Evolutionary conservation across 768 basidiomycete species (phyloP).

Genomic region (Boletus insuetus): DNA sequence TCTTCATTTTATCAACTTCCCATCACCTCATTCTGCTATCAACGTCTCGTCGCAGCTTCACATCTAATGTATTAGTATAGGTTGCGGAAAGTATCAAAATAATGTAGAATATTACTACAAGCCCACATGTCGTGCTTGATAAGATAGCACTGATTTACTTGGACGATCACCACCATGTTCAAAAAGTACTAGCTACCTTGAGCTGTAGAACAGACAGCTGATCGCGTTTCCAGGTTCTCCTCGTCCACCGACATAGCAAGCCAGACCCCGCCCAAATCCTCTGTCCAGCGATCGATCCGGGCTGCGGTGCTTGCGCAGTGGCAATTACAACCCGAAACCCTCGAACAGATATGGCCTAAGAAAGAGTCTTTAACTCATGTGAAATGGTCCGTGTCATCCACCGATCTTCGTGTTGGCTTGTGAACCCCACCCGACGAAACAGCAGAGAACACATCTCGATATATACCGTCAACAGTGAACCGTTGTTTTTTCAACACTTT

Average conservation of each 20-base stretch:
- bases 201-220: conserved; percentile 4
- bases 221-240: conserved; percentile 50
- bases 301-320: conserved; percentile 77
- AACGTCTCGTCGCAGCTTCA: conserved; percentile 28
- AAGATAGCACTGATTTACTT: conserved; percentile 6
- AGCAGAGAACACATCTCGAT: conserved; percentile 97
- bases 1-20: conserved; percentile 24
- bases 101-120: conserved; percentile 22
- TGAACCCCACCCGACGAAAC: conserved; percentile 27
- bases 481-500: conserved; percentile 94
- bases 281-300: conserved; percentile 88
- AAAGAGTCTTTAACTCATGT: conserved; percentile 91
- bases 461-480: conserved; percentile 83
- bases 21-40: conserved; percentile 31
- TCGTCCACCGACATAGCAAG: conserved; percentile 80
- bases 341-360: conserved; percentile 98
- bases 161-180: conserved; percentile 53
- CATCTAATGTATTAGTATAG: conserved; percentile 39
- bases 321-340: conserved; percentile 72
- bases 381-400: conserved; percentile 62
- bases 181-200: conserved; percentile 53
- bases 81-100: conserved; percentile 28
- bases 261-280: conserved; percentile 90
- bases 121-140: conserved; percentile 5
- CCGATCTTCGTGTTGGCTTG: conserved; percentile 5